Evolutionary conservation across 2,329 filamentous ascomycete species (phyloP).

Genomic region (Immersiporthe knoxdaviesiana): DNA sequence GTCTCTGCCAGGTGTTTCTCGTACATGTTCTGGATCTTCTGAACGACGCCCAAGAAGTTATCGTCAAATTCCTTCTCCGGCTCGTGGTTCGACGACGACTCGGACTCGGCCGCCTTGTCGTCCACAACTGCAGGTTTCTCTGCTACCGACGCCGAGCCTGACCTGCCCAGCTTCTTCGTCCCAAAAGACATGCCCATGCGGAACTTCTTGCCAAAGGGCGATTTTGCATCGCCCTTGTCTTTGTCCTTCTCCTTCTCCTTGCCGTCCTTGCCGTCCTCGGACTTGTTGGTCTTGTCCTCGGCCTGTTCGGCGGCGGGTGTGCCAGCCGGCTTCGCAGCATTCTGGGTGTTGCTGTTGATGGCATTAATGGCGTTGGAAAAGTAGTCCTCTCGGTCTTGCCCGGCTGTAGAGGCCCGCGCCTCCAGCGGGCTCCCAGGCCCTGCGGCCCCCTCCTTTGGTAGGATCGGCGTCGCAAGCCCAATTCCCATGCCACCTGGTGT

Average conservation of each 20-base stretch:
- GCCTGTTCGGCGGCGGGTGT: constrained; percentile 51
- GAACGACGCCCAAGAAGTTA: constrained; percentile 72
- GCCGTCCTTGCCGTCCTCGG: constrained; percentile 56
- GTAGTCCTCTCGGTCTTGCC: constrained; percentile 72
- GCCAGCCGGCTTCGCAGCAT: constrained; percentile 49
- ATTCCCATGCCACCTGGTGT: constrained; percentile 77
- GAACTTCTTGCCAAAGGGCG: constrained; percentile 82
- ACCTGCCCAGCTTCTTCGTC: constrained; percentile 81
- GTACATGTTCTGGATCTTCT: constrained; percentile 74
- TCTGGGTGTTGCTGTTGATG: constrained; percentile 49
- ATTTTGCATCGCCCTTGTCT: constrained; percentile 52
- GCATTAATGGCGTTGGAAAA: constrained; percentile 67
- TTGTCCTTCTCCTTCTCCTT: constrained; percentile 54
- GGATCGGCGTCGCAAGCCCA: constrained; percentile 72
- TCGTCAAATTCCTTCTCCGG: constrained; percentile 73
- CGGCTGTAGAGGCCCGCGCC: constrained; percentile 58
- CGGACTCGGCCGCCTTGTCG: constrained; percentile 74
- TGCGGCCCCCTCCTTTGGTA: constrained; percentile 53
- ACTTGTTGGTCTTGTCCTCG: constrained; percentile 46
- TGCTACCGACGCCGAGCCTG: constrained; percentile 65
- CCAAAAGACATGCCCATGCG: constrained; percentile 77
- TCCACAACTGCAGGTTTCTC: constrained; percentile 75
- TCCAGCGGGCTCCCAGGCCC: constrained; percentile 50
- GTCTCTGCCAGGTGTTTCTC: constrained; percentile 65
- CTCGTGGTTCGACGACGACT: constrained; percentile 61